Base-by-base conservation (phyloP, 2,329 filamentous ascomycete species). In the Ceratocystis ficicola region DNA sequence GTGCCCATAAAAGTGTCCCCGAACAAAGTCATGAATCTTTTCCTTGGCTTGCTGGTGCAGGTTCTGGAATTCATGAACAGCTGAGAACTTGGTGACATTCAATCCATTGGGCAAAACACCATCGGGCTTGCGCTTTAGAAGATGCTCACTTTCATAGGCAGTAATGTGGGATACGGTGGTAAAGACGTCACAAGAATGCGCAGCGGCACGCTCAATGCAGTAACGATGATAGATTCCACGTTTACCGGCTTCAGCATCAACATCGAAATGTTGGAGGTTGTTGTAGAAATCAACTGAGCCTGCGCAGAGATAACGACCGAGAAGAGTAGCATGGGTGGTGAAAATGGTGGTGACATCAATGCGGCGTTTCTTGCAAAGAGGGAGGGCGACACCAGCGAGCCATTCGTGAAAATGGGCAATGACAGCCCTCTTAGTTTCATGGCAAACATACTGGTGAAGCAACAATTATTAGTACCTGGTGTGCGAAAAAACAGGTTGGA, bases 201-300 rank as follows among this genome's bases (percentile, higher is more conserved):
- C 87, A 25, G 93, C 90, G 60, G 90, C 93, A 69, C 94, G 87
- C 78, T 99, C 94, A 72, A 99, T 95, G 78, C 94, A 97, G 80
- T 97, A 97, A 68, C 94, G 82, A 78, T 99, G 94, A 79, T 97
- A 99, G 75, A 99, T 97, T 67, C 94, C 94, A 72, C 94, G 89
- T 81, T 96, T 97, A 68, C 94, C 94, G 20, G 94, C 94, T 77
- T 99, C 94, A 5, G 90, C 86, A 74, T 99, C 94, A 36, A 96
- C 91, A 73, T 99, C 93, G 73, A 99, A 97, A 78, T 86, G 88
- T 76, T 97, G 93, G 64, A 99, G 83, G 75, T 97, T 96, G 80
- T 97, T 99, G 83, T 99, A 99, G 75, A 99, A 97, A 75, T 99
- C 94, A 69, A 97, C 94, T 0, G 92, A 96, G 65, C 94, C 94